Base-by-base conservation (phyloP, 2,329 filamentous ascomycete genomes). In the Laburnicola sp. region DNA sequence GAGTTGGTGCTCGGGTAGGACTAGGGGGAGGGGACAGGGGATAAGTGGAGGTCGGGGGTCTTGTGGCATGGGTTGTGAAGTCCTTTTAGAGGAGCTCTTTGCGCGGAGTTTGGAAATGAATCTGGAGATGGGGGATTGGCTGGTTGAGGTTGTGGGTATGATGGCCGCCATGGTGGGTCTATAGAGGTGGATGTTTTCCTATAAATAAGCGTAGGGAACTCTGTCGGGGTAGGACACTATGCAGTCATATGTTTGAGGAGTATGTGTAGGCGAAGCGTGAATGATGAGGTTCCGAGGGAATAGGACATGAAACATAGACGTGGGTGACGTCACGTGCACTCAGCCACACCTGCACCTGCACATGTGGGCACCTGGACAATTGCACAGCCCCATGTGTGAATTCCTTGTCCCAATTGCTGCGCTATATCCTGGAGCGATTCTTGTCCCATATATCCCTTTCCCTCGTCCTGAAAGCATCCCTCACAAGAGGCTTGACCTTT, bases 401-500 rank as follows among this genome's bases (percentile, higher is more conserved):
- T 43, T 30, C 43, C 1, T 1, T 45, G 37, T 37, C 16, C 23
- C 1, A 32, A 16, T 16, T 16, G 16, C 16, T 16, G 16, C 16
- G 16, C 36, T 49, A 60, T 36, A 58, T 28, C 45, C 59, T 59
- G 11, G 46, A 51, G 42, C 59, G 60, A 16, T 54, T 58, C 53
- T 67, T 68, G 42, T 62, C 62, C 69, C 68, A 70, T 2, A 71
- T 21, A 9, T 59, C 59, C 41, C 56, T 60, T 43, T 68, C 66
- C 71, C 62, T 79, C 60, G 69, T 64, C 52, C 76, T 74, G 21
- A 81, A 74, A 93, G 93, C 97, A 35, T 84, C 78, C 0, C 92
- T 91, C 61, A 97, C 86, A 72, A 96, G 88, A 0, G 93, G 74
- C 59, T 74, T 74, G 6, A 79, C 57, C 27, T 72, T 74, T 2